Percentiles rank a stretch among this genome's conserved stretches.
phyloP scores from a whole-genome alignment of 768 basidiomycete genomes.

The Pleurotus pulmonarius region DNA sequence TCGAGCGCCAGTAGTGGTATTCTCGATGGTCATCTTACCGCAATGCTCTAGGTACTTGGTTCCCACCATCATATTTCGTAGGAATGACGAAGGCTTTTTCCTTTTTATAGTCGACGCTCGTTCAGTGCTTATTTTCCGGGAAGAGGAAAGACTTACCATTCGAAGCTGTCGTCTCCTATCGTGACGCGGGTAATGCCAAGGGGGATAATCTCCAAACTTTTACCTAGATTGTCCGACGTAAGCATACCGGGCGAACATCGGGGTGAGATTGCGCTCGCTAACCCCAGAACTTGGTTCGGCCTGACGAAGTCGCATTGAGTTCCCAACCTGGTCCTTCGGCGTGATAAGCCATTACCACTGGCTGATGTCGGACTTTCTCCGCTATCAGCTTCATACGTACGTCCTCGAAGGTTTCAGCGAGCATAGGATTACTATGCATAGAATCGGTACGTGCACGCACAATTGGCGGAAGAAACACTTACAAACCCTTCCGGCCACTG shows the following conservation, averaged over 20 bases:
- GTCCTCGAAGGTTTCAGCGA: constrained; percentile 87
- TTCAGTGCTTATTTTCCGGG: no score
- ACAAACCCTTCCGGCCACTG: constrained; percentile 87
- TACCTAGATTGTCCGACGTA: constrained; percentile 46
- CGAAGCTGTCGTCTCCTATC: constrained; percentile 64
- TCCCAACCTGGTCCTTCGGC: constrained; percentile 80
- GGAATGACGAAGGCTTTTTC: constrained; percentile 85
- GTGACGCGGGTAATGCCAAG: constrained; percentile 65
- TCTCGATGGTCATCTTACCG: constrained; percentile 75
- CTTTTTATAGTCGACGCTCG: constrained; percentile 28
- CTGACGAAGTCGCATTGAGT: constrained; percentile 70
- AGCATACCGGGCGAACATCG: constrained; percentile 10
- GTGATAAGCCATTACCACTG: constrained; percentile 81
- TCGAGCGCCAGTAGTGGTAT: constrained; percentile 46
- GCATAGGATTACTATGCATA: constrained; percentile 73
- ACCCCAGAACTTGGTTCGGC: constrained; percentile 92
- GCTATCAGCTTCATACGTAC: constrained; percentile 76
- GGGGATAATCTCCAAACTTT: constrained; percentile 84
- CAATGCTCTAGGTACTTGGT: constrained; percentile 87
- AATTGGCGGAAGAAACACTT: constrained; percentile 25
- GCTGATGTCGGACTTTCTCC: constrained; percentile 86
- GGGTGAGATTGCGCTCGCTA: constrained; percentile 23
- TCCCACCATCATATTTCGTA: constrained; percentile 87
- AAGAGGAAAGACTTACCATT: constrained; percentile 49
- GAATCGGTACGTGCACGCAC: constrained; percentile 2